Evolutionary conservation across 768 basidiomycete species (phyloP).

Genomic region (Suillus discolor): DNA sequence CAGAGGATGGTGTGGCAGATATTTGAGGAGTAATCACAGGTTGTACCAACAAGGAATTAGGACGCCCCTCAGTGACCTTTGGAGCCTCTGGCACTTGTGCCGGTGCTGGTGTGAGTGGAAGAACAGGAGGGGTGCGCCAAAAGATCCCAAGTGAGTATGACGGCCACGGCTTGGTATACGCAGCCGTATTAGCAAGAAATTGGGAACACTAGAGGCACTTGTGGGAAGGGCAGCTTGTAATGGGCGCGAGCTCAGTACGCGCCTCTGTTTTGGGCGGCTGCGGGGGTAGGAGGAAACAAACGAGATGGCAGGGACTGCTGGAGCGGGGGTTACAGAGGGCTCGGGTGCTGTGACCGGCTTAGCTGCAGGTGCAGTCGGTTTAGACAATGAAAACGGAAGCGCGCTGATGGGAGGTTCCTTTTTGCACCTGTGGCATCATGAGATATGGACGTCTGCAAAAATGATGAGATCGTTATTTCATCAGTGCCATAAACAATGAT

Average conservation of each 20-base stretch:
- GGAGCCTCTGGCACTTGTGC: constrained; percentile 6
- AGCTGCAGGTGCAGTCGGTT: constrained; percentile 27
- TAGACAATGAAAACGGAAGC: constrained; percentile 67
- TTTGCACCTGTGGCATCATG: constrained; percentile 49
- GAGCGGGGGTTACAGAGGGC: constrained; percentile 9
- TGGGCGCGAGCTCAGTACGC: constrained; percentile 18
- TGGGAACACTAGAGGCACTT: constrained; percentile 44
- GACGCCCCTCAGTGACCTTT: constrained; percentile 15
- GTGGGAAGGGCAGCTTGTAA: constrained; percentile 13
- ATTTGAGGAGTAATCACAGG: constrained; percentile 5
- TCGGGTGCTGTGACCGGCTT: constrained; percentile 17
- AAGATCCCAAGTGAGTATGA: constrained; percentile 18
- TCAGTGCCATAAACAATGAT: constrained; percentile 26
- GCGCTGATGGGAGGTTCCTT: constrained; percentile 67
- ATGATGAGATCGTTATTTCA: constrained; percentile 7
- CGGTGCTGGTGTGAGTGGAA: constrained; percentile 16
- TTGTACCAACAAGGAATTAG: constrained; percentile 12
- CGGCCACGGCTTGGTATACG: constrained; percentile 41
- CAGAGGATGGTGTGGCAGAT: constrained; percentile 9
- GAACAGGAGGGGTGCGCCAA: constrained; percentile 26
- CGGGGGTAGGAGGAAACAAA: constrained; percentile 29
- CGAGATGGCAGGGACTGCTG: constrained; percentile 24
- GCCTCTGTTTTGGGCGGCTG: constrained; percentile 20
- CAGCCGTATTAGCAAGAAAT: constrained; percentile 61
- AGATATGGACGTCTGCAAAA: constrained; percentile 35